Base-by-base conservation (phyloP, 148 eudicot species). In the Pharnaceum exiguum region DNA sequence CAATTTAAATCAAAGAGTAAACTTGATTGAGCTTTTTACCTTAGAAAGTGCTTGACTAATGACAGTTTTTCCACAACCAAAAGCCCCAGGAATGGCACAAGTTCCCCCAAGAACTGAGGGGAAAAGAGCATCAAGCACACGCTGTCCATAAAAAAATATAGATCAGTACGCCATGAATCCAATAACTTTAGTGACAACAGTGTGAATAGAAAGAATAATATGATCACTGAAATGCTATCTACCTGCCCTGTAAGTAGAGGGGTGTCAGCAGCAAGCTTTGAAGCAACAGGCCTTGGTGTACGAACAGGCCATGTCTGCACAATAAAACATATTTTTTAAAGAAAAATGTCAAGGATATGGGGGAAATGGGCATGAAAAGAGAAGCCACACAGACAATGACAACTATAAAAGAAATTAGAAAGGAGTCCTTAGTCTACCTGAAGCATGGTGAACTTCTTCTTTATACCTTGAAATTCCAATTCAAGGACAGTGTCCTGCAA, bases 21-120 rank as follows among this genome's bases (percentile, higher is more conserved):
- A 38, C 22, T 21, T 16, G 51, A 65, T 4, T 4, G 37, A 11
- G 52, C 65, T 60, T 46, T 42, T 59, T 65, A 86, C 99, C 96
- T 93, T 93, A 45, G 99, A 93, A 46, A 93, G 96, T 35, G 99
- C 99, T 67, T 93, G 99, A 79, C 99, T 89, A 69, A 94, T 94
- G 55, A 94, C 96, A 50, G 99, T 94, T 77, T 94, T 94, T 9
- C 99, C 99, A 78, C 99, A 94, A 49, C 99, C 96, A 82, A 94
- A 94, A 42, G 99, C 99, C 72, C 99, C 99, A 58, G 99, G 99
- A 40, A 94, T 94, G 45, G 96, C 99, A 82, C 99, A 94, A 24
- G 99, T 94, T 55, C 99, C 99, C 67, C 96, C 99, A 78, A 94
- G 96, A 62, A 94, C 99, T 2, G 96, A 94, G 53, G 99, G 96